phyloP scores from a whole-genome alignment of 305 asterid genomes.

The Fraxinus paxiana region DNA sequence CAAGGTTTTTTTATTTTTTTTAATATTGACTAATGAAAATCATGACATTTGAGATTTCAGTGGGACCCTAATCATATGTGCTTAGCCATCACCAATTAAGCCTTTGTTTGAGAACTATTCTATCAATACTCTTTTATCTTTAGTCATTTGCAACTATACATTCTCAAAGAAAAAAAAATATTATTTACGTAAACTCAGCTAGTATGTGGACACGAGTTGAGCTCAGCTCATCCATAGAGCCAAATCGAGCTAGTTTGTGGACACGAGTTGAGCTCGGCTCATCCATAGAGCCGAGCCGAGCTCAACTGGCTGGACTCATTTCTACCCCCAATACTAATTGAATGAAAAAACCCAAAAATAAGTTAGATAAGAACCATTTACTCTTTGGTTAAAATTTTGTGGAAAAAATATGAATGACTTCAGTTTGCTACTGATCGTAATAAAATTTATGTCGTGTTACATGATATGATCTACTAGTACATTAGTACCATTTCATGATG shows the following conservation, averaged over 20 bases:
- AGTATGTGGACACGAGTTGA: background rate
- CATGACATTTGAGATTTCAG: background rate
- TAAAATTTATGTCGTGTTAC: background rate
- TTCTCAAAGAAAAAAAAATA: no score
- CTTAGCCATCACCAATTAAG: background rate
- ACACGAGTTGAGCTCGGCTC: background rate
- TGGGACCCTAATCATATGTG: background rate
- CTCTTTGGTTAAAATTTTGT: background rate
- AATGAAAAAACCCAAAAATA: background rate
- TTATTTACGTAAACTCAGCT: no score
- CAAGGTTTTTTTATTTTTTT: background rate
- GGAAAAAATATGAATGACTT: background rate
- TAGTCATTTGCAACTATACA: no score
- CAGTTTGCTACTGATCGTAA: background rate
- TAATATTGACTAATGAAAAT: background rate
- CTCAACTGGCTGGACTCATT: background rate
- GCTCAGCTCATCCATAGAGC: background rate
- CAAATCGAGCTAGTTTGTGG: background rate
- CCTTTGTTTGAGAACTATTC: no score
- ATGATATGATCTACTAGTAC: background rate
- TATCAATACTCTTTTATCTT: no score
- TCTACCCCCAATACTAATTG: background rate
- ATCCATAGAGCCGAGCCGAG: no score
- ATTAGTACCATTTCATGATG: background rate
- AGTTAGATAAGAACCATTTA: background rate